Percentiles rank a stretch among this genome's conserved stretches.
phyloP scores from a whole-genome alignment of 345 rosid genomes.

The Eucalyptus virginea region DNA sequence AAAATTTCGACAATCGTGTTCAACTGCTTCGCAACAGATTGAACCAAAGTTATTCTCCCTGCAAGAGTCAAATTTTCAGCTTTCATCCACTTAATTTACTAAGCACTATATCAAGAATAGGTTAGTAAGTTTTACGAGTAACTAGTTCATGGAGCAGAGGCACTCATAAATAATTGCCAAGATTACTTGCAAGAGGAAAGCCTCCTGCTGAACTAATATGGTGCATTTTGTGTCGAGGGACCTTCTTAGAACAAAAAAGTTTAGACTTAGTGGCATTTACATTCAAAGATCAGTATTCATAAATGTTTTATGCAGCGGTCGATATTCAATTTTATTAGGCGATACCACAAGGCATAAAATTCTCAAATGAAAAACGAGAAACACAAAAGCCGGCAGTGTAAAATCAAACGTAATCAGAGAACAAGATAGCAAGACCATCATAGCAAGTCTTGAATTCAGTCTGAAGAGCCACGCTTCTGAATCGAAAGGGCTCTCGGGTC shows the following conservation, averaged over 20 bases:
- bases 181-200: not conserved
- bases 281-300: not conserved
- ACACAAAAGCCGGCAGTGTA: not conserved
- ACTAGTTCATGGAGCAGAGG: not conserved
- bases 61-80: not conserved
- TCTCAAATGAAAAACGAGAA: not conserved
- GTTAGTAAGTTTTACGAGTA: not conserved
- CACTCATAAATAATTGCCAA: not conserved
- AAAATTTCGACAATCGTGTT: not conserved
- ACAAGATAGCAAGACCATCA: not conserved
- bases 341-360: not conserved
- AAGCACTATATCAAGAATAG: not conserved
- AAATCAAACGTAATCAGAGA: not conserved
- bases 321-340: not conserved
- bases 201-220: not conserved
- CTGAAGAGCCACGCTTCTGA: not conserved
- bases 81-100: not conserved
- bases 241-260: not conserved
- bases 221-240: not conserved
- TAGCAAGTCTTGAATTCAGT: not conserved
- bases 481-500: not conserved
- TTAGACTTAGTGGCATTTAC: not conserved
- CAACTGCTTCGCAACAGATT: not conserved
- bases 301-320: not conserved
- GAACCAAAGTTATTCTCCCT: not conserved